Percentiles rank a stretch among this genome's conserved stretches.
phyloP scores from a whole-genome alignment of 108 stramenopile genomes.

The Pseudonitzschia multiseries region DNA sequence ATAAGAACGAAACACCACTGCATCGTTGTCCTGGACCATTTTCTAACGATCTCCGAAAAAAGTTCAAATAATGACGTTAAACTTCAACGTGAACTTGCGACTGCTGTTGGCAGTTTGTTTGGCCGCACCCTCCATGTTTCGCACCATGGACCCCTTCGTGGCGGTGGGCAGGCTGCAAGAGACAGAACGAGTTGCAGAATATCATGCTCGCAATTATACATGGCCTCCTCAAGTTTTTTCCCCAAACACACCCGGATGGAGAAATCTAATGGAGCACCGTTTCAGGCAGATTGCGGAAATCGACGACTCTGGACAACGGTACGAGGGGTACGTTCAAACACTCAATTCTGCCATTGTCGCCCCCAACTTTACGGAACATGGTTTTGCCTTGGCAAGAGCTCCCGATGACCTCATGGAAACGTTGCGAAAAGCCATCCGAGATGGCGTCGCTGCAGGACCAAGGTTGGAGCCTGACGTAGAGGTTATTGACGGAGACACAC shows the following conservation, averaged over 20 bases:
- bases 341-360: slow-evolving; percentile 45
- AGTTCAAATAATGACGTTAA: slow-evolving; percentile 1
- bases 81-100: not conserved
- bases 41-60: not conserved
- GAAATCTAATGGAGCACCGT: slow-evolving; percentile 50
- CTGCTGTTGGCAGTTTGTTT: not conserved
- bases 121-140: not conserved
- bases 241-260: slow-evolving; percentile 69
- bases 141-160: slow-evolving; percentile 1
- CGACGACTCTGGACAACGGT: slow-evolving; percentile 38
- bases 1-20: no score
- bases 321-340: slow-evolving; percentile 65
- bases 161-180: no score
- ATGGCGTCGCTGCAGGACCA: slow-evolving; percentile 25
- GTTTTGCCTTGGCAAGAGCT: slow-evolving; percentile 67
- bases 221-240: slow-evolving; percentile 55
- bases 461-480: slow-evolving; percentile 35
- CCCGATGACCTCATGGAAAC: slow-evolving; percentile 58
- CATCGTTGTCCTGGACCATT: no score
- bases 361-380: slow-evolving; percentile 72
- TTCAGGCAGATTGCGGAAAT: slow-evolving; percentile 60
- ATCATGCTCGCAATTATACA: slow-evolving; percentile 53
- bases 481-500: slow-evolving; percentile 44
- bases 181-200: slow-evolving; percentile 51
- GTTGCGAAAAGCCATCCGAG: slow-evolving; percentile 46